A percentile compares a stretch with the other conserved stretches of the same genome.
phyloP scores from a whole-genome alignment of 2,329 filamentous ascomycete species.

The Colletotrichum neosansevieriae region DNA sequence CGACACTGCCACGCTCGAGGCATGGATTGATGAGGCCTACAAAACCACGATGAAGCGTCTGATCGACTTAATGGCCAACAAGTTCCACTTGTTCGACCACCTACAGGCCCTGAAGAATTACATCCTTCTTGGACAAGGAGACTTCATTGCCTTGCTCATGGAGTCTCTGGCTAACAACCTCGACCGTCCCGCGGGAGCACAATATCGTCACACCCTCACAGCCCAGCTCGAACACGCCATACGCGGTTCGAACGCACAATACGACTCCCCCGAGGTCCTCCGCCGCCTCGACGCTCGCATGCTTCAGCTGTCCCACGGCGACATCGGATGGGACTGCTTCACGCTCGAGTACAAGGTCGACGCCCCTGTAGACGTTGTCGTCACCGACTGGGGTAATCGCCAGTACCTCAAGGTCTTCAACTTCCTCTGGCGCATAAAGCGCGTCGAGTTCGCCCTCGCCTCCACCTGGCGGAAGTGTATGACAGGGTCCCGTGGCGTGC shows the following conservation, averaged over 20 bases:
- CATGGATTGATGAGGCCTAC: slow-evolving; percentile 96
- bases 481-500: slow-evolving; percentile 92
- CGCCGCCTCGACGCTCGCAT: slow-evolving; percentile 95
- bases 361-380: slow-evolving; percentile 94
- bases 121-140: slow-evolving; percentile 91
- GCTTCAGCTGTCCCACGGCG: slow-evolving; percentile 94
- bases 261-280: slow-evolving; percentile 91
- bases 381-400: slow-evolving; percentile 93
- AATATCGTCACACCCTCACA: slow-evolving; percentile 96
- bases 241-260: slow-evolving; percentile 95
- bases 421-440: slow-evolving; percentile 97
- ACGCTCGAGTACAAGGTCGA: slow-evolving; percentile 99
- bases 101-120: slow-evolving; percentile 93
- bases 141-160: slow-evolving; percentile 97
- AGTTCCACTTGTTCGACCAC: slow-evolving; percentile 95
- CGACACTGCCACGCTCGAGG: slow-evolving; percentile 90
- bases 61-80: slow-evolving; percentile 92
- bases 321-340: slow-evolving; percentile 99
- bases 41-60: slow-evolving; percentile 97
- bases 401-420: slow-evolving; percentile 99
- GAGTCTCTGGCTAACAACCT: slow-evolving; percentile 93
- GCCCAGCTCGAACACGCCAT: slow-evolving; percentile 99
- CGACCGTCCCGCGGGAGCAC: slow-evolving; percentile 93
- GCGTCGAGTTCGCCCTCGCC: slow-evolving; percentile 92
- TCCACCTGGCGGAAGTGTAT: slow-evolving; percentile 96